phyloP scores from a whole-genome alignment of 1,284 basidiomycete genomes.

The Cerrena zonata region DNA sequence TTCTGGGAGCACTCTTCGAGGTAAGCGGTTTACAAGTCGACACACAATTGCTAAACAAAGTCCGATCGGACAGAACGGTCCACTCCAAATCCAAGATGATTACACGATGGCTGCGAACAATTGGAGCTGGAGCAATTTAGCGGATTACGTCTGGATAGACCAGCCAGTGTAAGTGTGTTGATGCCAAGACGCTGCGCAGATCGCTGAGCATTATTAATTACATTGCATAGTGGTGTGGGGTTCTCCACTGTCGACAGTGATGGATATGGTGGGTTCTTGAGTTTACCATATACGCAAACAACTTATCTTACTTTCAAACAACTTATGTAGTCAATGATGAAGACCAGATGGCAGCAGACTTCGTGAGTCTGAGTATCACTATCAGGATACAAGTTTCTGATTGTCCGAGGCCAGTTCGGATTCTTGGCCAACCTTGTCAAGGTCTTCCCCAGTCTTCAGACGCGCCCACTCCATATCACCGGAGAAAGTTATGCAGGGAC shows the following conservation, averaged over 20 bases:
- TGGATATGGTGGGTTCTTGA: conserved; percentile 11
- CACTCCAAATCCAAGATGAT: conserved; percentile 48
- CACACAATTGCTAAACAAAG: not conserved
- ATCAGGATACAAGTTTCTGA: not conserved
- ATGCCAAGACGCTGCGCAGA: too few species aligned
- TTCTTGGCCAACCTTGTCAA: conserved; percentile 26
- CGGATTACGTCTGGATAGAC: conserved; percentile 69
- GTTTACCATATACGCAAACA: not conserved
- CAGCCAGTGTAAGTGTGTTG: conserved; percentile 49
- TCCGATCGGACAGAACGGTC: conserved; percentile 49
- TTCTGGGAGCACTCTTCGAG: conserved; percentile 60
- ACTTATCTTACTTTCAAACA: too few species aligned
- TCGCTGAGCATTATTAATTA: too few species aligned
- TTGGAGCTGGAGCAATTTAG: conserved; percentile 53
- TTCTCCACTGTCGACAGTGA: conserved; percentile 59
- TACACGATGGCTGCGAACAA: conserved; percentile 45
- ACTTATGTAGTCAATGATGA: conserved; percentile 49
- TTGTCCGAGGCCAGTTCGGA: conserved; percentile 13
- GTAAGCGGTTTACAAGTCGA: conserved; percentile 27
- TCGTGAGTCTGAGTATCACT: conserved; percentile 45
- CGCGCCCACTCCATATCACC: conserved; percentile 28
- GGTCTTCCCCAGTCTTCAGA: conserved; percentile 28
- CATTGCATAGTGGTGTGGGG: conserved; percentile 43
- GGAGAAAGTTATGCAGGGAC: conserved; percentile 32
- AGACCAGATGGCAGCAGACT: conserved; percentile 64